Base-by-base conservation (phyloP, 257 asterid species). In the Scutellaria galericulata region DNA sequence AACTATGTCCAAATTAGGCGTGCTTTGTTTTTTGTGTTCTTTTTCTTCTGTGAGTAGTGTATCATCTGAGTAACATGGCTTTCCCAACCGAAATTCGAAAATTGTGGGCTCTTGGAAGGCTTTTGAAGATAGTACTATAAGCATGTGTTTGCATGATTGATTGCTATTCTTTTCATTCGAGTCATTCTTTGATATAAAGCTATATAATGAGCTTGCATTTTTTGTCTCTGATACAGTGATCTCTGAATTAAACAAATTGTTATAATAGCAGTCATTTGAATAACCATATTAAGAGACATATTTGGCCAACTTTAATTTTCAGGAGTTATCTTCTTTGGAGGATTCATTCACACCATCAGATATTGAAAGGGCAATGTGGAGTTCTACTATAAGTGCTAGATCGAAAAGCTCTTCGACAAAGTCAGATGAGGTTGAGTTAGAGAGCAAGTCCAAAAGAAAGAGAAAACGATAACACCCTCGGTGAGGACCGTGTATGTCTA, bases 341-440 rank as follows among this genome's bases (percentile, higher is more conserved):
- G 85, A 84, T 37, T 9, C 15, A 47, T 86, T 89, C 74, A 82
- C 87, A 4, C 89, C 97, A 11, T 90, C 98, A 42, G 97, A 90
- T 42, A 87, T 93, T 62, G 98, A 93, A 83, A 79, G 93, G 86
- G 98, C 96, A 1, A 39, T 90, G 77, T 93, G 98, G 98, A 82
- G 96, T 77, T 65, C 76, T 48, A 81, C 79, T 2, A 24, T 81
- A 5, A 78, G 81, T 56, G 82, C 75, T 72, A 89, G 85, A 73
- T 53, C 50, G 46, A 76, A 42, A 35, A 72, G 60, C 37, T 59
- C 51, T 7, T 72, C 88, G 9, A 12, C 78, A 53, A 78, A 80
- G 66, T 58, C 80, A 6, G 56, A 64, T 27, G 71, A 76, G 53
- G 80, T 35, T 9, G 27, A 20, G 55, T 1, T 6, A 10, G 60